These are phyloP conservation scores for Carex arenaria DNA, from an alignment of 202 grass and related monocot species.

Conservation along the genomic window DNA sequence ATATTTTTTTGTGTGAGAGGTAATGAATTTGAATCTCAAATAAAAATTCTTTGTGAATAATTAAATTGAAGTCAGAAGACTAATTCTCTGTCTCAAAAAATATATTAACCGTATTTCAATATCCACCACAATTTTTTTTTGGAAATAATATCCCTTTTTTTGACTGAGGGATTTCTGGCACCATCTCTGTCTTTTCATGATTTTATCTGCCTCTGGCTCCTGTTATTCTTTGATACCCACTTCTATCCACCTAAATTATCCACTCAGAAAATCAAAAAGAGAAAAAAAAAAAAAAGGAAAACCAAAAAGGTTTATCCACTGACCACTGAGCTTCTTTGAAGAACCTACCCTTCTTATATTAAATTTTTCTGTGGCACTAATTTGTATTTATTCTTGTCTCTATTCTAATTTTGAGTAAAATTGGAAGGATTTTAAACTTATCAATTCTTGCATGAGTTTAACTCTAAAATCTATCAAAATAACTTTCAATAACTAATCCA, in stretches of 20 bases:
- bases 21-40: too few species aligned
- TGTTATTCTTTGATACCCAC: not conserved
- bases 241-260: not conserved
- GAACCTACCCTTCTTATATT: not conserved
- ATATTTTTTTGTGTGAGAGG: too few species aligned
- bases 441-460: too few species aligned
- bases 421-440: too few species aligned
- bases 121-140: not conserved
- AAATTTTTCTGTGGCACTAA: not conserved
- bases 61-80: too few species aligned
- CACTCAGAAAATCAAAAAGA: not conserved
- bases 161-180: not conserved
- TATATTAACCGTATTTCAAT: not conserved
- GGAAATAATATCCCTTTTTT: not conserved
- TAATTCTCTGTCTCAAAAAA: too few species aligned
- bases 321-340: not conserved
- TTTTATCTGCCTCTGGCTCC: not conserved
- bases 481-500: too few species aligned
- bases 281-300: not conserved
- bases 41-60: too few species aligned
- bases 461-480: too few species aligned
- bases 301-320: not conserved
- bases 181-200: not conserved
- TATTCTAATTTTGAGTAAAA: not conserved
- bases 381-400: not conserved